Percentiles rank a stretch among this genome's conserved stretches.
phyloP scores from a whole-genome alignment of 2,329 filamentous ascomycete species.

The Hysterium pulicare region DNA sequence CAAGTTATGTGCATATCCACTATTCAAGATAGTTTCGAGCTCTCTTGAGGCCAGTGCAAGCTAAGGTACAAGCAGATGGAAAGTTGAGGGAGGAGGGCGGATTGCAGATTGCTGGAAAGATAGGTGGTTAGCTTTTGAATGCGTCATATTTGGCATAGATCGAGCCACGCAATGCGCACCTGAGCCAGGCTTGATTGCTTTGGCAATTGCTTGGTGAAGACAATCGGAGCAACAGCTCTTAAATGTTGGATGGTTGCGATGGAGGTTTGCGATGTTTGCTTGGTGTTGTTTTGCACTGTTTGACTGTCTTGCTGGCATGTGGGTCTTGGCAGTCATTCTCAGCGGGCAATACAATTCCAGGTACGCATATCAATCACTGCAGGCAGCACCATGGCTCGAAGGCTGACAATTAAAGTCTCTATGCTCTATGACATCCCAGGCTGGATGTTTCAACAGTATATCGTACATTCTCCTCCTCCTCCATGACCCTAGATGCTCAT shows the following conservation, averaged over 20 bases:
- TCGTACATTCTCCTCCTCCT: no score
- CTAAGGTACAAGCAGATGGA: constrained; percentile 14
- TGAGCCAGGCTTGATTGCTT: constrained; percentile 26
- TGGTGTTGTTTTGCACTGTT: not conserved
- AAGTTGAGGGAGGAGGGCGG: constrained; percentile 1
- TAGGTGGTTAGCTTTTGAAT: constrained; percentile 11
- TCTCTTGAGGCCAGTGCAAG: no score
- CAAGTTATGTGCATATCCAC: no score
- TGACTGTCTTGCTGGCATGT: not conserved
- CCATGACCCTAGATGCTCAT: no score
- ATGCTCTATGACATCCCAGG: no score
- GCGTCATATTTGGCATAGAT: constrained; percentile 12
- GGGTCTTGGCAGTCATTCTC: not conserved
- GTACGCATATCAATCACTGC: not conserved
- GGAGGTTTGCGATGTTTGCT: constrained; percentile 4
- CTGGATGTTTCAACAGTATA: no score
- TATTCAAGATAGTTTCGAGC: no score
- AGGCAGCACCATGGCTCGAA: not conserved
- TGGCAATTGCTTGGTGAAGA: constrained; percentile 16
- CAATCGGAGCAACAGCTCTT: constrained; percentile 12
- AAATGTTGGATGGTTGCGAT: not conserved
- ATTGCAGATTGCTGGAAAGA: constrained; percentile 7
- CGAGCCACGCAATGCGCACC: constrained; percentile 18
- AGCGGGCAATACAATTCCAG: not conserved
- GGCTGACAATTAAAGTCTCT: not conserved